Base-by-base conservation (phyloP, 1,284 basidiomycete species). In the Xerocomus nothofagi region DNA sequence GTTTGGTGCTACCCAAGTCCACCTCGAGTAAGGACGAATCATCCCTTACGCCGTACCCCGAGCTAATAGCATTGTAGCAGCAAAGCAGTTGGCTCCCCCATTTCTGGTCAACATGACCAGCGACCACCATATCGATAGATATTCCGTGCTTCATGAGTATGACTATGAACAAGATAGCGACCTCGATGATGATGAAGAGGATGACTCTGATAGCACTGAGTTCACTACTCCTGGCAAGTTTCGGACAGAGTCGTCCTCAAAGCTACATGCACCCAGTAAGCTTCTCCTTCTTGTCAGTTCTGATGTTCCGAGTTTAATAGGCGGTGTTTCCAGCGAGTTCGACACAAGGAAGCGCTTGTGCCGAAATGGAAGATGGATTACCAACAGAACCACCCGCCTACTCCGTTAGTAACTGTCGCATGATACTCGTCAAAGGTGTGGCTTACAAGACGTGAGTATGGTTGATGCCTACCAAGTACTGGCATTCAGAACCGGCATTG, bases 121-220 rank as follows among this genome's bases (percentile, higher is more conserved):
- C 30, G 61, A 63, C 26, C 36, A 48, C 9, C 62, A 62, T 2
- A 51, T 63, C 39, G 44, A 37, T 15, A 17, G 12, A 6, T 41
- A 67, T 17, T 48, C 64, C 6, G 21, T 67, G 0, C 62, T 63
- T 27, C 62, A 65, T 26, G 55, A 65, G 1, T 69, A 65, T 7
- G 61, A 55, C 12, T 69, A 67, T 15, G 54, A 64, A 12, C 47
- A 46, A 31, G 62, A 68, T 29, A 67, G 66, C 32, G 65, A 67
- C 38, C 63, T 65, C 21, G 66, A 62, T 3, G 62, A 63, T 15
- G 60, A 57, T 2, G 60, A 53, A 2, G 57, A 50, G 4, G 30
- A 20, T 1, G 47, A 43, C 10, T 12, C 3, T 24, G 44, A 34
- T 18, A 26, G 29, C 7, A 1, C 3, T 27, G n/a, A 0, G 6